Evolutionary conservation across 2,329 filamentous ascomycete species (phyloP).

Genomic region (Parastagonospora nodorum): DNA sequence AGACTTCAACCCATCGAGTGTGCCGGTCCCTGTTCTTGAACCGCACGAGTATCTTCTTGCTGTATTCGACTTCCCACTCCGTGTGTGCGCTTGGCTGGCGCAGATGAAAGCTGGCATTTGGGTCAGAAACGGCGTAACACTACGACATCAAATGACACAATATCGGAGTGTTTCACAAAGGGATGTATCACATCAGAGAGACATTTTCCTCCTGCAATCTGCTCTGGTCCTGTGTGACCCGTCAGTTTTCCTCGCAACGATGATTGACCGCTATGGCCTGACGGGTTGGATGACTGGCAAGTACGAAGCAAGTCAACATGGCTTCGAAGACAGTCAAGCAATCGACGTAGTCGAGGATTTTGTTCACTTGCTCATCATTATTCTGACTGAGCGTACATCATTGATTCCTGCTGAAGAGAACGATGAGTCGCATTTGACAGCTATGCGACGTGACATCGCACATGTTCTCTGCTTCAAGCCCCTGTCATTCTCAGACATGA

Average conservation of each 20-base stretch:
- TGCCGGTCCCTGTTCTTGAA: conserved; percentile 61
- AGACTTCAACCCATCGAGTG: conserved; percentile 64
- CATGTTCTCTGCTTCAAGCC: conserved; percentile 97
- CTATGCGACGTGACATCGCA: conserved; percentile 85
- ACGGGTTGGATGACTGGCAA: conserved; percentile 83
- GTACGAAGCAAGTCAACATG: conserved; percentile 67
- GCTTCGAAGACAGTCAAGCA: conserved; percentile 84
- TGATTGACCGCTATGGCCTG: conserved; percentile 91
- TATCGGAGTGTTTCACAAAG: conserved; percentile 88
- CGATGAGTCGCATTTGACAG: conserved; percentile 66
- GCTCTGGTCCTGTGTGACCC: conserved; percentile 86
- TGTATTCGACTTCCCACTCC: conserved; percentile 88
- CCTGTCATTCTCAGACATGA: conserved; percentile 90
- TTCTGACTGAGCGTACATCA: conserved; percentile 86
- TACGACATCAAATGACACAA: conserved; percentile 91
- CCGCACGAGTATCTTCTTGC: conserved; percentile 83
- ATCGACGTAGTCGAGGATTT: conserved; percentile 96
- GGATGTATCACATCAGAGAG: conserved; percentile 91
- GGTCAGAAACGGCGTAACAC: conserved; percentile 95
- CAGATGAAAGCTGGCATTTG: conserved; percentile 99
- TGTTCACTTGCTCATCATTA: conserved; percentile 87
- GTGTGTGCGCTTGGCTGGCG: conserved; percentile 93
- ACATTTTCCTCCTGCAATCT: conserved; percentile 91
- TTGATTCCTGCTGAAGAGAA: conserved; percentile 73
- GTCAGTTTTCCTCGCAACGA: conserved; percentile 80